Base-by-base conservation (phyloP, 73 alveolate species). In the Stentor roeselii region DNA sequence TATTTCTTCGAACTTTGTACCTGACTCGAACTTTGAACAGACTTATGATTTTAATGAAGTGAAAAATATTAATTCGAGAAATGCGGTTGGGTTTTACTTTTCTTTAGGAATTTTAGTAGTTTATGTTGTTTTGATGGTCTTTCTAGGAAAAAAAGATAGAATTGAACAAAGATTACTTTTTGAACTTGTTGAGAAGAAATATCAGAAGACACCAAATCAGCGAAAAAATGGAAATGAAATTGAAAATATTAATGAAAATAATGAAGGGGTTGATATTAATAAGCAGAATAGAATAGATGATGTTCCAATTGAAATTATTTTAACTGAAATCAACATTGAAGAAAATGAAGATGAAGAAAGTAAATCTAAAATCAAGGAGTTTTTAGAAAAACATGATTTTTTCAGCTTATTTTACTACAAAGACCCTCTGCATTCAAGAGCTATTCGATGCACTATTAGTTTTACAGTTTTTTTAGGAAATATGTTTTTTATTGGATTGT, bases 401-500 rank as follows among this genome's bases (percentile, higher is more conserved):
- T 50, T 50, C 21, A 21, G 67, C 30, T 11, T 50, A 11, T 50
- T 50, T 50, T 11, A 11, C 30, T 6, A 11, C 21, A 11, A 50
- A 11, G 67, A 50, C 21, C 67, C 67, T 50, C 30, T 50, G 67
- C 67, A 50, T 50, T 50, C 67, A 50, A 50, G 67, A 21, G 21
- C 21, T 50, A 50, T 50, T 11, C 6, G 67, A 50, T 50, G 67
- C 21, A 67, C 50, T 21, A 30, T 67, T 30, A 27, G 14, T 67
- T 21, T 21, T 34, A 67, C 80, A 1, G n/a, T 67, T 21, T 1
- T 67, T 67, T 67, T 67, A 67, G 80, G 80, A 67, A 67, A 34
- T 30, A 67, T 67, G 80, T 67, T 67, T 2, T 67, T 67, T n/a
- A 67, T 67, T 21, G 80, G 80, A 15, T 40, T 67, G 37, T 67